These are phyloP conservation scores for Candida railenensis DNA, from an alignment of 805 yeast genomes.

Conservation along the genomic window DNA sequence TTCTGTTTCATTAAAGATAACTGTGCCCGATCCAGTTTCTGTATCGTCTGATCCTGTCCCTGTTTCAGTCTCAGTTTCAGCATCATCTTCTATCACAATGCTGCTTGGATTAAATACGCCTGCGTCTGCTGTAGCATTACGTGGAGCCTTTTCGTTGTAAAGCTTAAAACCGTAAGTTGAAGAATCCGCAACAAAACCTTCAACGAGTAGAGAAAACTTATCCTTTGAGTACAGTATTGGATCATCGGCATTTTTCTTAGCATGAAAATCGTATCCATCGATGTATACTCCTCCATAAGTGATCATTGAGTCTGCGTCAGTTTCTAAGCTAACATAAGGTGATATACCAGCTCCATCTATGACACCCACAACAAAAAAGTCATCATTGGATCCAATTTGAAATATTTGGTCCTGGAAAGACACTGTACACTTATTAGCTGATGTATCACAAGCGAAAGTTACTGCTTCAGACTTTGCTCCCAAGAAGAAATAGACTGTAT, in stretches of 20 bases:
- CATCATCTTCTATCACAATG: not conserved
- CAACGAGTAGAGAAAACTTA: not conserved
- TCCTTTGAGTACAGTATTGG: not conserved
- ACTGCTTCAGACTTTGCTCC: not conserved
- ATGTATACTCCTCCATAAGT: not conserved
- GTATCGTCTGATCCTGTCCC: not conserved
- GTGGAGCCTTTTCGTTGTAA: not conserved
- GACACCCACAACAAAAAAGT: not conserved
- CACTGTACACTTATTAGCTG: not conserved
- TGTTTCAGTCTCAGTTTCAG: not conserved
- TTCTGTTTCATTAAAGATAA: too few relatives aligned
- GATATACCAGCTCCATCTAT: not conserved
- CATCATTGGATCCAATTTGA: not conserved
- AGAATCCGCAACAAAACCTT: not conserved
- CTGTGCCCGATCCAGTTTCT: too few relatives aligned
- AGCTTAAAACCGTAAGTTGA: not conserved
- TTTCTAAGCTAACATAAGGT: not conserved
- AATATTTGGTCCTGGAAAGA: not conserved
- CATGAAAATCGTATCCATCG: not conserved
- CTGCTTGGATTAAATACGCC: not conserved
- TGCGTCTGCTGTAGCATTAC: not conserved
- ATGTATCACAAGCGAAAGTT: not conserved
- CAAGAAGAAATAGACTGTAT: not conserved
- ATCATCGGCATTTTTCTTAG: not conserved
- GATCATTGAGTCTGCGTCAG: not conserved